These are phyloP conservation scores for Vanilla planifolia DNA, from an alignment of 106 monocot species.

Conservation along the genomic window DNA sequence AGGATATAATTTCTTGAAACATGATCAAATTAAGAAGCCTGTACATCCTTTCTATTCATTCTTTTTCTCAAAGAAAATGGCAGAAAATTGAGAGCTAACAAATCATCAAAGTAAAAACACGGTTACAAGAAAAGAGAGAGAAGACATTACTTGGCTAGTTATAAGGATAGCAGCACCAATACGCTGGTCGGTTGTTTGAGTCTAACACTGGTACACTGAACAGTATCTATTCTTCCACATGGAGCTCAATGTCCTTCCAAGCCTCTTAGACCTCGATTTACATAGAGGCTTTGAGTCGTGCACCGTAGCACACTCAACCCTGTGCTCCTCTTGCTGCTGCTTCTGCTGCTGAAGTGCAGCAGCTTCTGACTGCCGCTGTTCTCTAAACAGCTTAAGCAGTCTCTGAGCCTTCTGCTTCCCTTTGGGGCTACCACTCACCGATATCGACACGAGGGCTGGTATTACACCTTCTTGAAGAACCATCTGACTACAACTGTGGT, in stretches of 20 bases:
- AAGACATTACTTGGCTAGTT: constrained; percentile 1
- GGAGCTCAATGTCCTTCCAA: constrained; percentile 32
- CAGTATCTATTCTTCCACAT: constrained; percentile 43
- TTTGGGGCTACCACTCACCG: constrained; percentile 34
- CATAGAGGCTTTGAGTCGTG: constrained; percentile 20
- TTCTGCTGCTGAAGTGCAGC: constrained; percentile 4
- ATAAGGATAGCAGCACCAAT: not conserved
- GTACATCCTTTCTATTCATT: not conserved
- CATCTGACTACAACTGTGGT: constrained; percentile 42
- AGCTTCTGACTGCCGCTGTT: constrained; percentile 42
- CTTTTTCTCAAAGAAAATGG: not conserved
- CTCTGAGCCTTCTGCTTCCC: constrained; percentile 54
- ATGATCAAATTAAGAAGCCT: constrained; percentile 2
- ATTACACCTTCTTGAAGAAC: constrained; percentile 67
- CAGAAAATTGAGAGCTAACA: not conserved
- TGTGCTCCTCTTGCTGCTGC: not conserved
- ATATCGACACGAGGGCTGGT: constrained; percentile 49
- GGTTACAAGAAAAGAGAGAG: not conserved
- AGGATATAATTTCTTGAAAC: too few relatives aligned
- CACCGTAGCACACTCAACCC: not conserved
- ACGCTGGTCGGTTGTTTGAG: not conserved
- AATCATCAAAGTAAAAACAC: not conserved
- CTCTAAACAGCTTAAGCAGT: constrained; percentile 47
- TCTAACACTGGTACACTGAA: constrained; percentile 30
- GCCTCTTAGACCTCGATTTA: constrained; percentile 23